Evolutionary conservation across 805 yeast species (phyloP).

Genomic region (Ogataea paraovalis): DNA sequence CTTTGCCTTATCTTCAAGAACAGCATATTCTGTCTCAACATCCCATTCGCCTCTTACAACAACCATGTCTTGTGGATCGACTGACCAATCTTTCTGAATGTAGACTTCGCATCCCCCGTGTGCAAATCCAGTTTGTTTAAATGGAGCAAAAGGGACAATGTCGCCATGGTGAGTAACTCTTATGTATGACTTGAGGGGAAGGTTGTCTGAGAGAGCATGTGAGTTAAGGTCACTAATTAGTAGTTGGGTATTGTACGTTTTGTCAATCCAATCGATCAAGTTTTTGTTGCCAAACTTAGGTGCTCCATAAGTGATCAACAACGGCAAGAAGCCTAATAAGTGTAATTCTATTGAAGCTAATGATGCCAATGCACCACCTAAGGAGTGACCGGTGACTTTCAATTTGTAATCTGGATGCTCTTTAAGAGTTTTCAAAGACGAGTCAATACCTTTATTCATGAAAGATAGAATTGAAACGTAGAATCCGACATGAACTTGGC

Average conservation of each 20-base stretch:
- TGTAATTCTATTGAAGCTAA: slow-evolving; percentile 61
- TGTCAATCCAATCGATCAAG: slow-evolving; percentile 51
- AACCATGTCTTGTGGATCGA: slow-evolving; percentile 27
- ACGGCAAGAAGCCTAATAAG: slow-evolving; percentile 49
- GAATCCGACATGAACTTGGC: slow-evolving; percentile 66
- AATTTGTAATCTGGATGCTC: slow-evolving; percentile 46
- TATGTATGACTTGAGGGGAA: slow-evolving; percentile 36
- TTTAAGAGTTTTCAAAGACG: slow-evolving; percentile 33
- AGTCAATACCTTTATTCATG: slow-evolving; percentile 32
- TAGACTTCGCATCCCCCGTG: slow-evolving; percentile 52
- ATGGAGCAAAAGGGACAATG: slow-evolving; percentile 57
- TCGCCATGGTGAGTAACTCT: slow-evolving; percentile 59
- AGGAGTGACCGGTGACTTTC: slow-evolving; percentile 56
- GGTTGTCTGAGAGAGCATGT: neutral
- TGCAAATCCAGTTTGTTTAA: slow-evolving; percentile 33
- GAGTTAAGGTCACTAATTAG: neutral
- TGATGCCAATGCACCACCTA: slow-evolving; percentile 57
- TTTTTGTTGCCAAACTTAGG: slow-evolving; percentile 59
- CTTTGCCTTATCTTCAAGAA: neutral
- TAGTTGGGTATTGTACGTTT: slow-evolving; percentile 37
- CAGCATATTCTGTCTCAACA: neutral
- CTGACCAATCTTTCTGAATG: slow-evolving; percentile 36
- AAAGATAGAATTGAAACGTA: slow-evolving; percentile 42
- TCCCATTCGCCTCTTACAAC: slow-evolving; percentile 17
- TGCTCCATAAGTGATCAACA: slow-evolving; percentile 56